These are phyloP conservation scores for Penicillium sp. DNA, from an alignment of 2,329 filamentous ascomycete genomes.

Conservation along the genomic window DNA sequence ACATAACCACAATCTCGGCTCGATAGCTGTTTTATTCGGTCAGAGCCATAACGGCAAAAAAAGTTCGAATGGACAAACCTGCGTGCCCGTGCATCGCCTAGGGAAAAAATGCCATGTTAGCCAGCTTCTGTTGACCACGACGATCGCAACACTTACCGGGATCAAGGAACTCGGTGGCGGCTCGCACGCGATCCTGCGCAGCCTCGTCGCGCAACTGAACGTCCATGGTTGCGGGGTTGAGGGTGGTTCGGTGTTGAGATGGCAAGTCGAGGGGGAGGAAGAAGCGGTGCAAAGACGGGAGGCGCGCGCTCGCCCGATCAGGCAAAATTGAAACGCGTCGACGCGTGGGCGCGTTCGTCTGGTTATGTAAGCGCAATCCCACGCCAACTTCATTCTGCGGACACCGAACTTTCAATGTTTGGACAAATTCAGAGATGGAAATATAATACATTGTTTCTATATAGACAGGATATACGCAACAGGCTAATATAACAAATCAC, in stretches of 20 bases:
- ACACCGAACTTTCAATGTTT: neutral
- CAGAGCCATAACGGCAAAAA: conserved; percentile 4
- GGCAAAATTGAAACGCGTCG: conserved; percentile 38
- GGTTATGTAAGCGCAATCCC: conserved; percentile 20
- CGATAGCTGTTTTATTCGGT: conserved; percentile 67
- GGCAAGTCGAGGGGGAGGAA: conserved; percentile 15
- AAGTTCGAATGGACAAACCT: conserved; percentile 39
- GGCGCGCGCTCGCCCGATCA: conserved; percentile 28
- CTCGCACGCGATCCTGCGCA: conserved; percentile 76
- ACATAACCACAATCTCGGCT: conserved; percentile 78
- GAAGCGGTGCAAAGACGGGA: conserved; percentile 17
- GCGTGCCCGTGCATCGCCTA: conserved; percentile 58
- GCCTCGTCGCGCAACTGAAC: conserved; percentile 81
- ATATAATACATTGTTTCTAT: conserved; percentile 13
- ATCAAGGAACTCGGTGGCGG: conserved; percentile 90
- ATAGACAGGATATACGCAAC: conserved; percentile 11
- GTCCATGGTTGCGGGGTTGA: conserved; percentile 57
- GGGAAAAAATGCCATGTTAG: conserved; percentile 18
- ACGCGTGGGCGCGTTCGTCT: conserved; percentile 16
- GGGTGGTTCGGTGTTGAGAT: conserved; percentile 12
- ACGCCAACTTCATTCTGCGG: neutral
- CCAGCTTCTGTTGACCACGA: neutral
- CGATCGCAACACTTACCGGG: conserved; percentile 63
- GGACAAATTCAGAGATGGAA: neutral
- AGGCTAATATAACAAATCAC: conserved; percentile 13